Percentiles rank a stretch among this genome's conserved stretches.
phyloP scores from a whole-genome alignment of 352 stramenopile species.

The Globisporangium uncinulatum region DNA sequence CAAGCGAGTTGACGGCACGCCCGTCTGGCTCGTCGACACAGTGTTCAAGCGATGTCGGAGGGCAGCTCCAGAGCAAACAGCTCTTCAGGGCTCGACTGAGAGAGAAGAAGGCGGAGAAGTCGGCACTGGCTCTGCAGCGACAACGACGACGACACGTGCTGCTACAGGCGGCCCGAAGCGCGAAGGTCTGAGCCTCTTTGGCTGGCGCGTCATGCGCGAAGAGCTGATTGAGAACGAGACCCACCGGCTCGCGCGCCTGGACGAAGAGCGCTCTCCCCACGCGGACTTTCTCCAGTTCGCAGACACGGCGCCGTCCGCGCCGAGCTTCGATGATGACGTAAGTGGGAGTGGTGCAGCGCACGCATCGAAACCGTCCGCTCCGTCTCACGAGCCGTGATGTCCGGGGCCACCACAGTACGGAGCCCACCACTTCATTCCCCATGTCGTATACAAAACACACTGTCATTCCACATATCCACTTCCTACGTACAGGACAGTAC shows the following conservation, averaged over 20 bases:
- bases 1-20: neutral
- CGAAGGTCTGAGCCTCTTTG: conserved; percentile 12
- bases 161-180: neutral
- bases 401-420: too few relatives aligned
- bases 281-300: conserved; percentile 6
- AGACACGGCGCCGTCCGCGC: conserved; percentile 5
- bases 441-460: too few relatives aligned
- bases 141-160: too few relatives aligned
- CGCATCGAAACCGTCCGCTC: neutral
- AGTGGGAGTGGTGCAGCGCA: neutral
- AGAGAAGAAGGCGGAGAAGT: neutral
- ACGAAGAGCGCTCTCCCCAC: neutral
- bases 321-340: neutral
- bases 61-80: neutral
- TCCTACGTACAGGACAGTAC: too few relatives aligned
- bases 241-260: conserved; percentile 2
- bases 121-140: too few relatives aligned
- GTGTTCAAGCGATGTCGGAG: conserved; percentile 1
- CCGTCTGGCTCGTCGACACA: neutral
- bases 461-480: too few relatives aligned
- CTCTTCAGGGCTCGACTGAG: neutral
- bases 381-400: neutral
- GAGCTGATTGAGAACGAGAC: conserved; percentile 19
- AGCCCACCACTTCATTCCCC: neutral
- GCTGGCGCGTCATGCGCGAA: conserved; percentile 16